phyloP scores from a whole-genome alignment of 2,329 filamentous ascomycete genomes.

The Colletotrichum sp. region DNA sequence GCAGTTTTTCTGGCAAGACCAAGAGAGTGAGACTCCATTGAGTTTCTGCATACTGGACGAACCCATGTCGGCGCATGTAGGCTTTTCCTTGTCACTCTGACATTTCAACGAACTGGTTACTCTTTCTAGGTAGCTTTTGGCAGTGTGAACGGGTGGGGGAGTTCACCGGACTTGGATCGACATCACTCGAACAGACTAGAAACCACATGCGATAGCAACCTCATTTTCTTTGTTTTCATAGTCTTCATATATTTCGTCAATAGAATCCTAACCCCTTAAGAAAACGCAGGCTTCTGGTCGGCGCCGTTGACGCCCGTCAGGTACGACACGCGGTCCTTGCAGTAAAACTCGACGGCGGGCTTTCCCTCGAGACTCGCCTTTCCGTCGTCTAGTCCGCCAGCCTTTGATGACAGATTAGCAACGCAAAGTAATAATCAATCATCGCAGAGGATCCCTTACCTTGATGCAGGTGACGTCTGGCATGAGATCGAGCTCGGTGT shows the following conservation, averaged over 20 bases:
- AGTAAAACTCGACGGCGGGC: slow-evolving; percentile 58
- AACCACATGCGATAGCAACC: not conserved
- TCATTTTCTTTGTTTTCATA: not conserved
- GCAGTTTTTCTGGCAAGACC: not conserved
- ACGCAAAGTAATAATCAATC: too few species aligned
- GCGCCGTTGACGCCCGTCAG: slow-evolving; percentile 45
- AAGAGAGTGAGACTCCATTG: not conserved
- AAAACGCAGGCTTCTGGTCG: slow-evolving; percentile 44
- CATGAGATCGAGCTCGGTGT: slow-evolving; percentile 59
- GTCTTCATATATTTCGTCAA: not conserved
- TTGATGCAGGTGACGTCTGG: slow-evolving; percentile 55
- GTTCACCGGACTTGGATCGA: not conserved
- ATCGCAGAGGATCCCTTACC: not conserved
- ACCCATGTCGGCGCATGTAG: not conserved
- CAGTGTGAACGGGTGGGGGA: not conserved
- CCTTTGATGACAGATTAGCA: slow-evolving; percentile 25
- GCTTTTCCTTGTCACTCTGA: not conserved
- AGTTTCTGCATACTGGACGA: not conserved
- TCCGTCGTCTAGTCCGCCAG: slow-evolving; percentile 54
- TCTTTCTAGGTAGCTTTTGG: not conserved
- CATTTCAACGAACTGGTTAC: not conserved
- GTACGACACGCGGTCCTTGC: slow-evolving; percentile 52
- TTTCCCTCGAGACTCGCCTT: slow-evolving; percentile 45
- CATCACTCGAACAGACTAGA: not conserved
- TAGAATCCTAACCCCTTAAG: not conserved